Base-by-base conservation (phyloP, 257 asterid species). In the Solanum tacnaense region DNA sequence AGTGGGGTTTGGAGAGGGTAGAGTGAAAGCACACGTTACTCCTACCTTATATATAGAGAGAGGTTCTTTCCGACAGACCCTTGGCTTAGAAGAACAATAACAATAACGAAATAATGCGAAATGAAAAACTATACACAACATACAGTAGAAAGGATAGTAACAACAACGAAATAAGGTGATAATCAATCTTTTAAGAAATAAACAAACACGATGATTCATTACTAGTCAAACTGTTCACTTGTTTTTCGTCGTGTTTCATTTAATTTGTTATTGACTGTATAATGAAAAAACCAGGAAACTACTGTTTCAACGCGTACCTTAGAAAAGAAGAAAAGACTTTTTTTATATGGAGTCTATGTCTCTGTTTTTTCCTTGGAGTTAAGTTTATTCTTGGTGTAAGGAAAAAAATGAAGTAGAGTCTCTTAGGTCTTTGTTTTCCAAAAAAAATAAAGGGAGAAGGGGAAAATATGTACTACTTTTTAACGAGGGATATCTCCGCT, bases 251-350 rank as follows among this genome's bases (percentile, higher is more conserved):
- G n/a, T 7, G 90, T 88, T 84, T 39, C 71, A 56, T 88, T 88
- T 58, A 32, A 58, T 88, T 84, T 74, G 86, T 88, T 74, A 58
- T 88, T 79, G 88, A 88, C 81, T 72, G 86, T 58, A 84, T 38
- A 68, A 5, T 74, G 81, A 58, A 74, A 72, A 73, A 68, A 60
- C 39, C 86, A 29, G 11, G 82, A 56, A 88, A 76, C 29, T 29
- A 68, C 15, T 15, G 16, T 65, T 88, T 83, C 81, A 41, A 87
- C 1, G 29, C 60, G 12, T 87, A 76, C 75, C 62, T 87, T 78
- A 87, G 72, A 79, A 27, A 79, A 36, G 79, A 38, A 87, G 58
- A 72, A 7, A 58, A 44, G 38, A 13, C 21, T 7, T 23, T n/a
- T 32, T 9, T 20, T 84, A 73, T 72, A 32, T 72, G 79, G 44